Conservation (phyloP, 2,329 filamentous ascomycete species). For the Chaetomiaceae sp. region DNA sequence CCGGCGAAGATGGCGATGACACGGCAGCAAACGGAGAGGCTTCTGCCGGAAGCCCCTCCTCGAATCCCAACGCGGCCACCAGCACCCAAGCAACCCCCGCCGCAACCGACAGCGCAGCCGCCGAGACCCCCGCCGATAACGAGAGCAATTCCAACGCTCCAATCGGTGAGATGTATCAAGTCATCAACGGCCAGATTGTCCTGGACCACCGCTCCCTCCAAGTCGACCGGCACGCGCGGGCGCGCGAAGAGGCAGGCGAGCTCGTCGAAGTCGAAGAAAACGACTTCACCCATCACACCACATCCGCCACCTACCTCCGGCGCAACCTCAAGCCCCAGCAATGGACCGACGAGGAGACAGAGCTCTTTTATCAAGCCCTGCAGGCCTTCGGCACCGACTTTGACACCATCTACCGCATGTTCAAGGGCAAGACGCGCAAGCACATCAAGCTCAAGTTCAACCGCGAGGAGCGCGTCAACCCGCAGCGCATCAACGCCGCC, state of each 20-base stretch:
- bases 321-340: slow-evolving; percentile 61
- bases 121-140: slow-evolving; percentile 1
- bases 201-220: slow-evolving; percentile 63
- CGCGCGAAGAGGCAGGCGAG: slow-evolving; percentile 46
- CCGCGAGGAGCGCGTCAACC: slow-evolving; percentile 67
- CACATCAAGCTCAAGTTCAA: slow-evolving; percentile 81
- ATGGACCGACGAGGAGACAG: slow-evolving; percentile 69
- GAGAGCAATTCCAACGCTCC: slow-evolving; percentile 1
- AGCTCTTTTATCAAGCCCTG: slow-evolving; percentile 71
- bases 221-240: slow-evolving; percentile 64
- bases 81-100: neutral
- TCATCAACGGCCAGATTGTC: slow-evolving; percentile 69
- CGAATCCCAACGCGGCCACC: neutral
- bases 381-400: slow-evolving; percentile 80
- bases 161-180: slow-evolving; percentile 48
- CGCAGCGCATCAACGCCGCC: slow-evolving; percentile 58
- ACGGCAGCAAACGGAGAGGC: slow-evolving; percentile 13
- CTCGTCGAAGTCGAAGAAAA: slow-evolving; percentile 69
- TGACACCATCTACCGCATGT: slow-evolving; percentile 72
- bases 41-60: slow-evolving; percentile 5
- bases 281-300: slow-evolving; percentile 70
- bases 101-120: slow-evolving; percentile 19
- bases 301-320: slow-evolving; percentile 61
- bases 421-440: slow-evolving; percentile 64
- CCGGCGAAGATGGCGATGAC: slow-evolving; percentile 23